Evolutionary conservation across 805 yeast genomes (phyloP).

Genomic region (Komagataella mondaviorum): DNA sequence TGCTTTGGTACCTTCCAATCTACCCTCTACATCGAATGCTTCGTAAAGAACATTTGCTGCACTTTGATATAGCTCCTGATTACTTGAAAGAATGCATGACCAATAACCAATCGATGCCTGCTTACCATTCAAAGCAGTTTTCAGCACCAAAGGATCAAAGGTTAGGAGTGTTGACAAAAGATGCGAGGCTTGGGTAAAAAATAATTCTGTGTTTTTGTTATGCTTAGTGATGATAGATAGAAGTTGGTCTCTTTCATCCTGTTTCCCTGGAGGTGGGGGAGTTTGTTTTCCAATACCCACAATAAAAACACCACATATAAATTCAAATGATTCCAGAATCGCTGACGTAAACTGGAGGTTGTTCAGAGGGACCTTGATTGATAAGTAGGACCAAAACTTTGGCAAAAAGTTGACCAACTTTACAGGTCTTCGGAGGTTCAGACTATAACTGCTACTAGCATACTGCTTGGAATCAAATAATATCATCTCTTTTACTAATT

Average conservation of each 20-base stretch:
- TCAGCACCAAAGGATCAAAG: slow-evolving; percentile 5
- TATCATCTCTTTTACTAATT: not conserved
- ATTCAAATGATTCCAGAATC: slow-evolving; percentile 5
- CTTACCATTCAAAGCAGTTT: slow-evolving; percentile 23
- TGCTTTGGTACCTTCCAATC: slow-evolving; percentile 60
- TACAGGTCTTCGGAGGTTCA: not conserved
- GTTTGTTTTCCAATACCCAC: not conserved
- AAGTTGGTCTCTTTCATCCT: not conserved
- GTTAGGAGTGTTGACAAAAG: not conserved
- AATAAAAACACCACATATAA: slow-evolving; percentile 1
- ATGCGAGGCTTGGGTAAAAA: not conserved
- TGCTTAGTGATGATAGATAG: not conserved
- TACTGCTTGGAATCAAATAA: not conserved
- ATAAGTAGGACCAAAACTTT: not conserved
- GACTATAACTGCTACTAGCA: not conserved
- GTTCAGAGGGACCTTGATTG: not conserved
- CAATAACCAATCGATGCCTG: slow-evolving; percentile 50
- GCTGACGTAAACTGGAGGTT: slow-evolving; percentile 1
- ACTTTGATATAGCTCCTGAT: slow-evolving; percentile 43
- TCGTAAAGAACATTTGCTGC: slow-evolving; percentile 64
- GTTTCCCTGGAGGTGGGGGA: not conserved
- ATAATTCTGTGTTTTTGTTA: not conserved
- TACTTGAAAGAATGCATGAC: slow-evolving; percentile 61
- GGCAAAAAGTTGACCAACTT: not conserved
- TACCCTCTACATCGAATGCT: slow-evolving; percentile 66